Conservation (phyloP, 2,329 filamentous ascomycete species). For the Neonectria sp. region DNA sequence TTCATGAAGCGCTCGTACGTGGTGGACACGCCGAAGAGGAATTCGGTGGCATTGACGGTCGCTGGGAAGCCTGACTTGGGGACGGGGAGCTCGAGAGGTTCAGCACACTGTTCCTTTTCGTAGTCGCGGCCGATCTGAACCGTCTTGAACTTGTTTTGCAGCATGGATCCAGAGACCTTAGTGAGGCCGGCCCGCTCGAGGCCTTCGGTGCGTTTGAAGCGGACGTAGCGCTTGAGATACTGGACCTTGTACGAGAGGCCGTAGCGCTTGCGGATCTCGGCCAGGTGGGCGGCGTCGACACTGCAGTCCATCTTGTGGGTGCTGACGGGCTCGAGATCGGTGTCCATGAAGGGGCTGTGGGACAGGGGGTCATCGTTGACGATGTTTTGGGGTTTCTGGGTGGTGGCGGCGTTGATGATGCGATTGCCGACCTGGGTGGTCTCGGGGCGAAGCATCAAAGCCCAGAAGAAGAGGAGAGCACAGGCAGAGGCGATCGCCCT, state of each 20-base stretch:
- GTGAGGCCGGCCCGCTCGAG: constrained; percentile 67
- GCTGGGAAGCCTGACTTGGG: constrained; percentile 65
- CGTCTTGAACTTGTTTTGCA: constrained; percentile 63
- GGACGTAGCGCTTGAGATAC: constrained; percentile 70
- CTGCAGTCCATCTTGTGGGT: constrained; percentile 64
- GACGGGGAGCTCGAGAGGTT: constrained; percentile 67
- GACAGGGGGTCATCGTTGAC: constrained; percentile 35
- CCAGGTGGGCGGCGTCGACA: constrained; percentile 63
- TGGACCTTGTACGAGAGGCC: constrained; percentile 66
- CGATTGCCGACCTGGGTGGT: constrained; percentile 58
- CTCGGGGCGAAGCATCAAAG: constrained; percentile 58
- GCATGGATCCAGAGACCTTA: constrained; percentile 63
- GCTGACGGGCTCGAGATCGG: constrained; percentile 33
- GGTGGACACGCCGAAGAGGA: constrained; percentile 73
- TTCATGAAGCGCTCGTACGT: constrained; percentile 70
- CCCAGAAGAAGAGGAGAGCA: constrained; percentile 58
- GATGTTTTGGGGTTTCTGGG: constrained; percentile 48
- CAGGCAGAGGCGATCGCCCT: constrained; percentile 62
- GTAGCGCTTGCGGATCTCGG: constrained; percentile 62
- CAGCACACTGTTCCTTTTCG: constrained; percentile 59
- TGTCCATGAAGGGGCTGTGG: constrained; percentile 31
- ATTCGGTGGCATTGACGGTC: constrained; percentile 68
- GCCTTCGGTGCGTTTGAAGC: constrained; percentile 63
- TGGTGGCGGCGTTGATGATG: constrained; percentile 52
- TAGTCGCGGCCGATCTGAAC: constrained; percentile 63